Evolutionary conservation across 345 rosid genomes (phyloP).

Genomic region (Melaleuca alternifolia): DNA sequence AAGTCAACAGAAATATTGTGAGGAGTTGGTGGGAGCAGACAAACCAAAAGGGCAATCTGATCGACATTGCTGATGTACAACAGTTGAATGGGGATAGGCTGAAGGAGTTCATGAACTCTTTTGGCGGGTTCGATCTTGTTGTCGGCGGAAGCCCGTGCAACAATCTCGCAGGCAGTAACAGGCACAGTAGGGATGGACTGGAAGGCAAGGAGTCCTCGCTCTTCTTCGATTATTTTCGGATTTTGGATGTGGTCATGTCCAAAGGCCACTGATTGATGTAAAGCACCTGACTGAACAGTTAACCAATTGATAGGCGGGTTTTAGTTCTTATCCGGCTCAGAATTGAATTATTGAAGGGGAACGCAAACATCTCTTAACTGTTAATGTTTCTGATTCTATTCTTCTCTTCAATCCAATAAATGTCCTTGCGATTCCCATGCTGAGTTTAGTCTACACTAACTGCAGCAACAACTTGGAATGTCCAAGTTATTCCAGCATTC

Average conservation of each 20-base stretch:
- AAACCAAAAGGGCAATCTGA: constrained; percentile 59
- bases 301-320: neutral
- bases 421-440: neutral
- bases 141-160: constrained; percentile 95
- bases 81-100: constrained; percentile 27
- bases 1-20: constrained; percentile 46
- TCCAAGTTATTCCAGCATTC: neutral
- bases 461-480: neutral
- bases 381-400: neutral
- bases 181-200: constrained; percentile 63
- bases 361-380: neutral
- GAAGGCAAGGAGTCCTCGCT: constrained; percentile 77
- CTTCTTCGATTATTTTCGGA: constrained; percentile 62
- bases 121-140: constrained; percentile 80
- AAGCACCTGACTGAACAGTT: neutral
- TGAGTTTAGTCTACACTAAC: neutral
- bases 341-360: neutral
- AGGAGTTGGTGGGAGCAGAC: constrained; percentile 91
- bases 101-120: constrained; percentile 30
- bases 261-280: constrained; percentile 1
- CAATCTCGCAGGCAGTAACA: constrained; percentile 81
- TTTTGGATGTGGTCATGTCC: constrained; percentile 42
- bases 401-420: neutral
- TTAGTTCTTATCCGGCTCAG: neutral
- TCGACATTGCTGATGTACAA: constrained; percentile 45